Base-by-base conservation (phyloP, 208 protist genomes). In the Leishmania tarentolae region DNA sequence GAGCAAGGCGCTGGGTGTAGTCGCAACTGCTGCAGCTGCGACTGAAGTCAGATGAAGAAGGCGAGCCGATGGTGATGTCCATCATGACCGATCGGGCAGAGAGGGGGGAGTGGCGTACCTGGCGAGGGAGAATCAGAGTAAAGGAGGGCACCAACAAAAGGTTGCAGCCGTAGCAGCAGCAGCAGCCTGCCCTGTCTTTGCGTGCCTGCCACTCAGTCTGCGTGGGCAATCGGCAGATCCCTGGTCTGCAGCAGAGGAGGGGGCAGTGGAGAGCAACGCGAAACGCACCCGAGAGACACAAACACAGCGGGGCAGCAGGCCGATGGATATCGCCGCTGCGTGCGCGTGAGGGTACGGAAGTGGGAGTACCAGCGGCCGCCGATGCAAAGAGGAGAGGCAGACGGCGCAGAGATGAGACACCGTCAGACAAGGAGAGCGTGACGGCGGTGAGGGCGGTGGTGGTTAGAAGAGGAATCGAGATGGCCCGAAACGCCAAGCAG, bases 51-150 rank as follows among this genome's bases (percentile, higher is more conserved):
- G 79, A 87, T 1, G 80, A 87, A 13, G 76, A 73, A 50, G 80
- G 78, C 31, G 76, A 83, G 4, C 72, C 81, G 52, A 84, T 82
- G 11, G 61, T 76, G 53, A 86, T 83, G 50, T 84, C 57, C 78
- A 83, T 80, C 44, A 71, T 52, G 4, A 40, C n/a, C 42, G 46
- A 17, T 11, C 37, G 37, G 37, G 40, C 17, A 19, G 68, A 46
- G 35, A 11, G 37, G 35, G 79, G 28, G 57, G 68, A 61, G 74
- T 56, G 57, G 21, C 21, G 17, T 56, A 69, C 31, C 2, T 61
- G 57, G 42, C 44, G 17, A 68, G 63, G 21, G n/a, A 70, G 57
- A 15, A 40, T 31, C 35, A 31, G 37, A 24, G 75, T 56, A 21
- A n/a, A 79, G 46, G 61, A 70, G 11, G 42, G 68, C 42, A 17